Conservation (phyloP, 805 yeast genomes). For the Yamadazyma olivae region DNA sequence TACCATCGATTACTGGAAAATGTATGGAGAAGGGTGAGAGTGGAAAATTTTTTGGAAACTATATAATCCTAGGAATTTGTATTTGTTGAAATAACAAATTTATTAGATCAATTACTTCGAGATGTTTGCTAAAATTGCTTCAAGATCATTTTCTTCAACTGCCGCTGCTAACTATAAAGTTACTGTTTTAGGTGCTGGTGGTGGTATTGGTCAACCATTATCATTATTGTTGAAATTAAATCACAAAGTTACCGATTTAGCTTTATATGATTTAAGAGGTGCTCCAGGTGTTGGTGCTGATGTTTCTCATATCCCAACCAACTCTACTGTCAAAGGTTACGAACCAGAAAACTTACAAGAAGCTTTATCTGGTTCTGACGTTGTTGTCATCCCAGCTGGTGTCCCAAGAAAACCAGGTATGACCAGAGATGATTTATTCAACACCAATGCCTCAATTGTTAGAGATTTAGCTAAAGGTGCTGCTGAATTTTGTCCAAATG, state of each 20-base stretch:
- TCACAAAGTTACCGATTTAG: constrained; percentile 81
- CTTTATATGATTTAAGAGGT: constrained; percentile 85
- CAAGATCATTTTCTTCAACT: constrained; percentile 68
- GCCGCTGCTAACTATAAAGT: constrained; percentile 66
- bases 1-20: neutral
- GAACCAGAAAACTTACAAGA: constrained; percentile 71
- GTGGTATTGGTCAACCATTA: constrained; percentile 85
- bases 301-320: constrained; percentile 89
- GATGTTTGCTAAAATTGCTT: constrained; percentile 14
- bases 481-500: constrained; percentile 81
- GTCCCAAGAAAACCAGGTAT: constrained; percentile 98
- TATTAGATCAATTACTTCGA: neutral
- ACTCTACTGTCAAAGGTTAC: constrained; percentile 84
- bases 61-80: too few species aligned
- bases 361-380: constrained; percentile 77
- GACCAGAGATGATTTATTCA: constrained; percentile 97
- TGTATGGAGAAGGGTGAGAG: too few species aligned
- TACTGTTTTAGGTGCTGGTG: constrained; percentile 78
- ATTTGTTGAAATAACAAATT: neutral
- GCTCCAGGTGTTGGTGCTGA: constrained; percentile 98
- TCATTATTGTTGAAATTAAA: constrained; percentile 72
- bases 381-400: constrained; percentile 94
- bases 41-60: too few species aligned
- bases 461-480: constrained; percentile 86
- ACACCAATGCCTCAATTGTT: constrained; percentile 94